These are phyloP conservation scores for Zalaria obscura DNA, from an alignment of 2,329 filamentous ascomycete genomes.

Conservation along the genomic window DNA sequence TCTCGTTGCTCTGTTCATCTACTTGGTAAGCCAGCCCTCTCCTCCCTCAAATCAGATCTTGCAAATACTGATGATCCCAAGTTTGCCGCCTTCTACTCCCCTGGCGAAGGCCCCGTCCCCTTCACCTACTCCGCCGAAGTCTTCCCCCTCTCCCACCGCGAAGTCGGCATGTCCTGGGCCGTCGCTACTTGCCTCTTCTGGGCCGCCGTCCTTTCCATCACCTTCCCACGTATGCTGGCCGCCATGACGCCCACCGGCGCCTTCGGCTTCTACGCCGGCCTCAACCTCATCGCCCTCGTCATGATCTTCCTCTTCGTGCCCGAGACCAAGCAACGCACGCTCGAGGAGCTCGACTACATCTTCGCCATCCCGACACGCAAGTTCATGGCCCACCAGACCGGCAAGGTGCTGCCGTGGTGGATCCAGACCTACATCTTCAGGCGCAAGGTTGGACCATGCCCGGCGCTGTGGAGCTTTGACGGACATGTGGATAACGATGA, in stretches of 20 bases:
- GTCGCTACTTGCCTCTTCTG: slow-evolving; percentile 31
- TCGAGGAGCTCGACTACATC: slow-evolving; percentile 36
- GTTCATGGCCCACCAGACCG: slow-evolving; percentile 17
- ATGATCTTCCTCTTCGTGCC: slow-evolving; percentile 50
- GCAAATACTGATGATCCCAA: too few relatives aligned
- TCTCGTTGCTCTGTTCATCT: slow-evolving; percentile 15
- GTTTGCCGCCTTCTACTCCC: slow-evolving; percentile 29
- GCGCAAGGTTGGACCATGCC: slow-evolving; percentile 13
- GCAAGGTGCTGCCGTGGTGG: slow-evolving; percentile 30
- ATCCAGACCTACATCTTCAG: slow-evolving; percentile 29
- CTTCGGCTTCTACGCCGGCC: slow-evolving; percentile 46
- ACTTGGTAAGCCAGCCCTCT: slow-evolving; percentile 4
- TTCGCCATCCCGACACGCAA: slow-evolving; percentile 35
- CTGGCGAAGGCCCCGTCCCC: slow-evolving; percentile 29
- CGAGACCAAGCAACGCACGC: slow-evolving; percentile 32
- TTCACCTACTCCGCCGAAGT: slow-evolving; percentile 25
- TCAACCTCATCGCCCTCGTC: slow-evolving; percentile 46
- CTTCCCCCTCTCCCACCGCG: slow-evolving; percentile 17
- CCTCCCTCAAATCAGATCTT: too few relatives aligned
- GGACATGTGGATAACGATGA: background rate
- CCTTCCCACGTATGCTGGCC: slow-evolving; percentile 32
- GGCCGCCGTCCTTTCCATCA: slow-evolving; percentile 35
- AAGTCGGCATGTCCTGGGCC: slow-evolving; percentile 33
- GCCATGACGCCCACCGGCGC: slow-evolving; percentile 38
- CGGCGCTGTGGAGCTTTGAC: slow-evolving; percentile 3